These are phyloP conservation scores for Penicillium sclerotiorum DNA, from an alignment of 2,329 filamentous ascomycete species.

Conservation along the genomic window DNA sequence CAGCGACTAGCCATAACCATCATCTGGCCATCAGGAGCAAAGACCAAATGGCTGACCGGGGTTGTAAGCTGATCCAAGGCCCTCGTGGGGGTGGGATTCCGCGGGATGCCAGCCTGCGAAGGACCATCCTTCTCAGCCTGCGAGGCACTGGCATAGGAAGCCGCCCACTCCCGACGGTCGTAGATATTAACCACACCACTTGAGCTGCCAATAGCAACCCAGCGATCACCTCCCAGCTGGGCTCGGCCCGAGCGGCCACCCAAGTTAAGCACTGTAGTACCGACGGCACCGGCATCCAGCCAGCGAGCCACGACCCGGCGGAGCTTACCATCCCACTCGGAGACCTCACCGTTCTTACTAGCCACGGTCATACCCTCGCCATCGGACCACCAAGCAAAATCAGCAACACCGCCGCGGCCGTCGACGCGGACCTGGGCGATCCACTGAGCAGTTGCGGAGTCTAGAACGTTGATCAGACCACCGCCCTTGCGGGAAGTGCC, in stretches of 20 bases:
- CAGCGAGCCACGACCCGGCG: conserved; percentile 76
- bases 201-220: conserved; percentile 84
- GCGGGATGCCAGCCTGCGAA: conserved; percentile 56
- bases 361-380: conserved; percentile 80
- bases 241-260: conserved; percentile 55
- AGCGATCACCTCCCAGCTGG: conserved; percentile 72
- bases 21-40: conserved; percentile 87
- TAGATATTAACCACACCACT: conserved; percentile 93
- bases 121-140: conserved; percentile 23
- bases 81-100: conserved; percentile 70
- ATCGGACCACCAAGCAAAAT: conserved; percentile 91
- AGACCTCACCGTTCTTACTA: conserved; percentile 84
- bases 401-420: conserved; percentile 78
- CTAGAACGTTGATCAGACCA: conserved; percentile 83
- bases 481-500: conserved; percentile 82
- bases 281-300: conserved; percentile 87
- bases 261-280: conserved; percentile 78
- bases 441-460: conserved; percentile 83
- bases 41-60: conserved; percentile 74
- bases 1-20: conserved; percentile 81
- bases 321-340: conserved; percentile 77
- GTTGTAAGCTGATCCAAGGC: conserved; percentile 86
- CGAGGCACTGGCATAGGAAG: conserved; percentile 37
- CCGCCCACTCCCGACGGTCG: conserved; percentile 69
- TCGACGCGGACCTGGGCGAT: conserved; percentile 79